Evolutionary conservation across 2,329 filamentous ascomycete species (phyloP), one percentile per base, ranked within the genome.

Genomic region (Aspergillus clavatus): DNA sequence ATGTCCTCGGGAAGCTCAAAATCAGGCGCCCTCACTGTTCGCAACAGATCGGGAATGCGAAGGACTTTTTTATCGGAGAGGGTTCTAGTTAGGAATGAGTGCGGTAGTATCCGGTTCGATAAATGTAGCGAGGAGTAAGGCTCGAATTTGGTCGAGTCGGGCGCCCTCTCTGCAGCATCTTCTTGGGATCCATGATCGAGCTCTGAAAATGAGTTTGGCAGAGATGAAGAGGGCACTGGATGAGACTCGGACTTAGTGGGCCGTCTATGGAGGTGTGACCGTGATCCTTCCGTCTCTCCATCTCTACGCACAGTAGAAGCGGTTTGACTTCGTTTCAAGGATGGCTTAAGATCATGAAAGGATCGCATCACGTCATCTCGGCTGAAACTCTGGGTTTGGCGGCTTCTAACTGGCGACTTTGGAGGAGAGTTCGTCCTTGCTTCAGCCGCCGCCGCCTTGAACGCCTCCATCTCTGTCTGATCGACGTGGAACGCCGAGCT

Each of bases 91-190:
- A 98, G 74, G 14, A 86, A 83, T 18, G 80, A 79, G 65, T 97
- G 90, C 2, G 89, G 86, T 37, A 97, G 78, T 28, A 89, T 84
- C 24, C 93, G 82, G 51, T 83, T 89, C 4, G 86, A 87, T 11
- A 98, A 77, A 62, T 96, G 89, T 28, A 90, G 74, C 23, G 83
- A 81, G 5, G 93, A 96, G 65, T 90, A 95, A 2, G 87, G 80
- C 58, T 98, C 93, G 57, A 93, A 94, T 37, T 80, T 79, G 1
- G 84, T 78, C 1, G 77, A 66, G 47, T 82, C 79, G 1, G 74
- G 69, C 23, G 53, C 40, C 45, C 57, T 66, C 23, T 48, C 47
- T n/a, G 47, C 5, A 11, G 22, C 29, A 10, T 45, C 46, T 21
- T 52, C 52, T 43, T 53, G 31, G 11, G 18, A 6, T 5, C 14